phyloP scores from a whole-genome alignment of 129 eudicot genomes.

The Chrysanthemum makinoi region DNA sequence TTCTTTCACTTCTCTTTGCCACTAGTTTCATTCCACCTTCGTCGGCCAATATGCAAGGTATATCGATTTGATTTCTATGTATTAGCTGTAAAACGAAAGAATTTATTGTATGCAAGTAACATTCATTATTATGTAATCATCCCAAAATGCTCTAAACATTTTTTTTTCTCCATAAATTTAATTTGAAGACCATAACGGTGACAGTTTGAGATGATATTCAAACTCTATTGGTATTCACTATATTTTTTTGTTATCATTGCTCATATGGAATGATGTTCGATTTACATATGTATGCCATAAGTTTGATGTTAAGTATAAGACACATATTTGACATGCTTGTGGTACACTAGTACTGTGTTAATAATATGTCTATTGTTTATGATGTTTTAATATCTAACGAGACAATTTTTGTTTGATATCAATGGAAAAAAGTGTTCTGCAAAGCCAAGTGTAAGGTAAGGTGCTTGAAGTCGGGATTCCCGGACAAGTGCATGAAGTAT shows the following conservation, averaged over 20 bases:
- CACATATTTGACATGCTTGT: no score
- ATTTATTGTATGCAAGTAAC: not conserved
- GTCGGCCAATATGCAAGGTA: conserved; percentile 34
- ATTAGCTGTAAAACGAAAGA: no score
- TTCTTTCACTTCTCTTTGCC: conserved; percentile 30
- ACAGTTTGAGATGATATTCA: no score
- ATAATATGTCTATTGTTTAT: not conserved
- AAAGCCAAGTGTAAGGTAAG: conserved; percentile 44
- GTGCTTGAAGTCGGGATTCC: conserved; percentile 54
- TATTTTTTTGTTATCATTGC: no score
- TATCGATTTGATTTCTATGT: not conserved
- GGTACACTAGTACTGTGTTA: not conserved
- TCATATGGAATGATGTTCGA: no score
- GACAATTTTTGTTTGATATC: conserved; percentile 1
- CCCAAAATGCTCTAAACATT: not conserved
- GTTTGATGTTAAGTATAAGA: no score
- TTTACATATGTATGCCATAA: no score
- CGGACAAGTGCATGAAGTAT: conserved; percentile 68
- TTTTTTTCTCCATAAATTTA: not conserved
- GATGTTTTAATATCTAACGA: not conserved
- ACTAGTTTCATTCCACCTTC: conserved; percentile 27
- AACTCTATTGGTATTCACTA: no score
- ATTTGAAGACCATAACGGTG: no score
- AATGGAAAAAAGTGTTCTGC: conserved; percentile 39
- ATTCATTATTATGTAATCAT: not conserved